A percentile compares a stretch with the other conserved stretches of the same genome.
phyloP scores from a whole-genome alignment of 2,329 filamentous ascomycete species.

The Dothistroma septosporum region DNA sequence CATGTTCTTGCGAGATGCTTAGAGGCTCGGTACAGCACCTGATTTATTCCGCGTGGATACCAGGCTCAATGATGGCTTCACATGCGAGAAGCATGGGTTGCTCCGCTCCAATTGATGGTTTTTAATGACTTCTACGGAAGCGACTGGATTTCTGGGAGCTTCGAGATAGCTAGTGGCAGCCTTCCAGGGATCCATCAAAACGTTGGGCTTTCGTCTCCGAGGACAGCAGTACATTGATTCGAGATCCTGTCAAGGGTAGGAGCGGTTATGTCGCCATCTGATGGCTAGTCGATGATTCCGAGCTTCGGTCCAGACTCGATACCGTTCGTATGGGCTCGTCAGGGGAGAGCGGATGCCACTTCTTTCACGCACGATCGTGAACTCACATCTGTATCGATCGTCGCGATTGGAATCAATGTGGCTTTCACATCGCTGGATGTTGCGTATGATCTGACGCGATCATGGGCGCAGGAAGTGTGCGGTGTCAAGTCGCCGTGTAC shows the following conservation, averaged over 20 bases:
- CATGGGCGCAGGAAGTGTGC: background rate
- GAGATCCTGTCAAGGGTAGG: conserved; percentile 2
- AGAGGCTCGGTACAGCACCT: background rate
- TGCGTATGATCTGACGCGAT: background rate
- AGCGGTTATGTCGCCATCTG: conserved; percentile 4
- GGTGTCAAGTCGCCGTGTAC: background rate
- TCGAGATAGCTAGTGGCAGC: background rate
- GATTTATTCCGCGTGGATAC: background rate
- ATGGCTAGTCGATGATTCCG: conserved; percentile 2
- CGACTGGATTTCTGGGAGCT: background rate
- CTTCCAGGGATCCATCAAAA: background rate
- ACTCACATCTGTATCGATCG: background rate
- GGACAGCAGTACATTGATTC: conserved; percentile 1
- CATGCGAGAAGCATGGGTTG: conserved; percentile 2
- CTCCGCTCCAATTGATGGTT: background rate
- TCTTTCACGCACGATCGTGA: background rate
- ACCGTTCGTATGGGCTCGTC: background rate
- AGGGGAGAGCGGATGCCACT: background rate
- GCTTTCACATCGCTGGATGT: background rate
- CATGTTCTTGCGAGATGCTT: conserved; percentile 3
- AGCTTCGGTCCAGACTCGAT: conserved; percentile 1
- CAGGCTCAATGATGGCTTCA: conserved; percentile 1
- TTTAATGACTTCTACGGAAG: background rate
- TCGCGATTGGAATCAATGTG: background rate
- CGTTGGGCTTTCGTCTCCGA: background rate